Evolutionary conservation across 116 monocot genomes (phyloP), one percentile per base, ranked within the genome.

Genomic region (Dioscorea cayenensis): DNA sequence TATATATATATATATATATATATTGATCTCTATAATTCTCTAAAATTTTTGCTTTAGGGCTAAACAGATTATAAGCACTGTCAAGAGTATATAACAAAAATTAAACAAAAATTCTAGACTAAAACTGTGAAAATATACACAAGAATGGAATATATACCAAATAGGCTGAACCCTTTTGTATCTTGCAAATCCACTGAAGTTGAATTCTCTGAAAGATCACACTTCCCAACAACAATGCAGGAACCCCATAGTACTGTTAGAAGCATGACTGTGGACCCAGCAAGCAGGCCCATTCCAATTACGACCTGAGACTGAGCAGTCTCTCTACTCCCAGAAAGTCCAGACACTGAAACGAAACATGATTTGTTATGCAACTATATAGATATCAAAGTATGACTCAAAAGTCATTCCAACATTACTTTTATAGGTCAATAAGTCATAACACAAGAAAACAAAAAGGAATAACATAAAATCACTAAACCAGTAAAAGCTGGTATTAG

Each of bases 201-300:
- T 72, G 76, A 82, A 74, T 92, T 67, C 48, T 82, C 86, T 13
- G 86, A 77, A 72, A 97, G 78, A 78, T 97, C 93, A 62, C 84
- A 90, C 61, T 93, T 97, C 36, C 89, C 92, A 76, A 92, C 85
- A 75, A 95, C 22, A 49, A 95, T 60, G 82, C 95, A 95, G 55
- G 95, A 82, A 29, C 93, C 97, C 93, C 93, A 93, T 19, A 97
- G 78, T n/a, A 97, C 0, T 27, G 97, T 93, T 77, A 93, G 70
- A 75, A 90, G 93, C 86, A 93, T 84, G 70, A 90, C 84, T 22
- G 88, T 97, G 64, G 97, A 97, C 10, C 93, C 93, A 72, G 97
- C 93, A 77, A 97, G 93, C 77, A 97, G 81, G 32, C 93, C 97
- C 85, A 97, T 97, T 73, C 97, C 88, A 75, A 97, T 88, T 66